A percentile compares a stretch with the other conserved stretches of the same genome.
These are phyloP conservation scores for Penicillium rolfsii DNA, from an alignment of 2,329 filamentous ascomycete genomes.

Conservation along the genomic window DNA sequence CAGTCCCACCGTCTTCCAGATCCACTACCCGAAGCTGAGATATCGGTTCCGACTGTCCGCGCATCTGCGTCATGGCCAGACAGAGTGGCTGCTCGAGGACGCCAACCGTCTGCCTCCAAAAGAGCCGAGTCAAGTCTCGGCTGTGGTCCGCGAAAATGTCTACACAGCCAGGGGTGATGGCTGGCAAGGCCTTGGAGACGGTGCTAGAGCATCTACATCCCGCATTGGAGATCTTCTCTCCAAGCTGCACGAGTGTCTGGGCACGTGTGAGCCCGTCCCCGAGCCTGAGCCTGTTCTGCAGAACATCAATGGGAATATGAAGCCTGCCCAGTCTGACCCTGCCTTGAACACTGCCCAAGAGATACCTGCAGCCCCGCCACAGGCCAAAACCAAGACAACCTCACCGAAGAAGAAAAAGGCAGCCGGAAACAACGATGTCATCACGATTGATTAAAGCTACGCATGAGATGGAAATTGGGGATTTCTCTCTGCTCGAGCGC, in stretches of 20 bases:
- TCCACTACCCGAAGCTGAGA: slow-evolving; percentile 41
- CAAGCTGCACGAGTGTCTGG: slow-evolving; percentile 38
- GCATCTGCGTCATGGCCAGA: slow-evolving; percentile 31
- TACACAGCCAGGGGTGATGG: slow-evolving; percentile 44
- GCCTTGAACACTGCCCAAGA: neutral
- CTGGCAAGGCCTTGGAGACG: slow-evolving; percentile 46
- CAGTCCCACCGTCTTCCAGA: slow-evolving; percentile 39
- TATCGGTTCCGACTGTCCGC: slow-evolving; percentile 39
- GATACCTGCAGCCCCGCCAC: neutral
- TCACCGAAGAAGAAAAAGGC: slow-evolving; percentile 13
- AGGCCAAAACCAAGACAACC: slow-evolving; percentile 2
- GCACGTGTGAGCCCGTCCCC: slow-evolving; percentile 19
- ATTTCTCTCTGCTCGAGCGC: slow-evolving; percentile 2
- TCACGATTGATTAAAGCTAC: slow-evolving; percentile 41
- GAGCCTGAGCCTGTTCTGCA: slow-evolving; percentile 16
- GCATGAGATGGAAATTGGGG: neutral
- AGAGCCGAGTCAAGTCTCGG: slow-evolving; percentile 27
- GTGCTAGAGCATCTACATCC: slow-evolving; percentile 39
- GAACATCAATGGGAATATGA: slow-evolving; percentile 9
- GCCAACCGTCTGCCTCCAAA: slow-evolving; percentile 22
- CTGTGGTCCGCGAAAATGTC: slow-evolving; percentile 36
- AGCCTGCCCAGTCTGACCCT: slow-evolving; percentile 10
- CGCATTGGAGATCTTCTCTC: slow-evolving; percentile 39
- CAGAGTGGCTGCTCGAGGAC: slow-evolving; percentile 44
- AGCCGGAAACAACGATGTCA: slow-evolving; percentile 35